Evolutionary conservation across 306 rosid genomes (phyloP).

Genomic region (Crotalaria pallida): DNA sequence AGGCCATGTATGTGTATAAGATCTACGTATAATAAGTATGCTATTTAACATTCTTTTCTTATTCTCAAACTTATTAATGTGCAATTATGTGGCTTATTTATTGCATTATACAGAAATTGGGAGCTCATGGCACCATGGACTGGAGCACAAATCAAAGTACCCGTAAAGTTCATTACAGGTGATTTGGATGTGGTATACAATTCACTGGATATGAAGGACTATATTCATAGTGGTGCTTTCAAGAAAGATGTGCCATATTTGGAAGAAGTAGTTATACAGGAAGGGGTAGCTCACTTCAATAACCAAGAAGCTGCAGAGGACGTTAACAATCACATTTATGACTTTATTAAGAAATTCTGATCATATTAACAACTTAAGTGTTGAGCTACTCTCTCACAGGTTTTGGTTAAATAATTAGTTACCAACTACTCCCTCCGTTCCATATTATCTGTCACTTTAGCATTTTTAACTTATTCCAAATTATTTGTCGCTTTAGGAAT

Average conservation of each 20-base stretch:
- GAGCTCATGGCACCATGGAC: conserved; percentile 30
- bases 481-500: no score
- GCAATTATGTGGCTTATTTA: neutral
- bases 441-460: no score
- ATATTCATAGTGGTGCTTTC: conserved; percentile 23
- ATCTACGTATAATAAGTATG: no score
- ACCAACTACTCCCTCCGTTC: no score
- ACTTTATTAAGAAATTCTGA: conserved; percentile 25
- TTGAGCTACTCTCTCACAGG: neutral
- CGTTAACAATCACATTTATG: conserved; percentile 21
- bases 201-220: neutral
- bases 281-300: conserved; percentile 34
- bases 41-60: no score
- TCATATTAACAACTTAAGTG: neutral
- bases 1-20: no score
- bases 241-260: conserved; percentile 28
- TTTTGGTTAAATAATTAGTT: neutral
- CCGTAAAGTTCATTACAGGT: conserved; percentile 28
- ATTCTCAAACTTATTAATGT: no score
- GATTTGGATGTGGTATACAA: conserved; percentile 27
- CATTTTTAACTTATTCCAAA: no score
- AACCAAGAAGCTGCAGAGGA: conserved; percentile 28
- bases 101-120: conserved; percentile 29
- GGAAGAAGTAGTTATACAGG: conserved; percentile 30
- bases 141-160: conserved; percentile 24